A percentile compares a stretch with the other conserved stretches of the same genome.
Evolutionary conservation across 2,329 filamentous ascomycete species (phyloP).

Genomic region (Trichocomaceae sp.): DNA sequence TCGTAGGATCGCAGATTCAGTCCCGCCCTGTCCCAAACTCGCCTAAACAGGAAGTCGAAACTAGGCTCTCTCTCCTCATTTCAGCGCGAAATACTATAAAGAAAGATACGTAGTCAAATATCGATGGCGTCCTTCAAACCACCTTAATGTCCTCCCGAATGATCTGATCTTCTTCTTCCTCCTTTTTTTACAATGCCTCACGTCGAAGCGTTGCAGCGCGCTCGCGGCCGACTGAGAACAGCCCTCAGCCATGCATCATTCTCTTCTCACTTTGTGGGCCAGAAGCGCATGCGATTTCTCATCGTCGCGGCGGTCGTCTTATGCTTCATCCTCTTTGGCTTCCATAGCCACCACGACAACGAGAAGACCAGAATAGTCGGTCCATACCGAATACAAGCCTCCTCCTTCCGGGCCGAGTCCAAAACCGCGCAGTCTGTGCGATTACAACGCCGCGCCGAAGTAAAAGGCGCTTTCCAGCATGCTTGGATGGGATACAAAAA

Average conservation of each 20-base stretch:
- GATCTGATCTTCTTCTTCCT: neutral
- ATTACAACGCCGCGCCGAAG: conserved; percentile 21
- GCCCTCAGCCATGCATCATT: neutral
- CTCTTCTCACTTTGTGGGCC: neutral
- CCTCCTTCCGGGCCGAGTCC: neutral
- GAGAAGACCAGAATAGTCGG: neutral
- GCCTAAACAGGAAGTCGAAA: neutral
- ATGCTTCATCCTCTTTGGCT: neutral
- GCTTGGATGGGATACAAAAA: conserved; percentile 74
- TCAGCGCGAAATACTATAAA: neutral
- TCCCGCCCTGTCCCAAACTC: neutral
- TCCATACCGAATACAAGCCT: conserved; percentile 1
- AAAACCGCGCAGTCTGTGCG: neutral
- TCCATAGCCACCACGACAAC: neutral
- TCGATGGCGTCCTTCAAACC: neutral
- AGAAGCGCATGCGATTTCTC: conserved; percentile 1
- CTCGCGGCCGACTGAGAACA: neutral
- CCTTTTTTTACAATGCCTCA: neutral
- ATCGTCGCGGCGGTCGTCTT: neutral
- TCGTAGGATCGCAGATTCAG: too few relatives aligned
- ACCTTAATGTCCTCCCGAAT: neutral
- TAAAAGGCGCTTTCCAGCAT: conserved; percentile 65
- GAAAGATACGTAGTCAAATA: neutral
- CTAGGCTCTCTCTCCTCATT: neutral
- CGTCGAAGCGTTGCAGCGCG: neutral